Percentiles rank a stretch among this genome's conserved stretches.
These are phyloP conservation scores for Epithele typhae DNA, from an alignment of 768 basidiomycete genomes.

Conservation along the genomic window DNA sequence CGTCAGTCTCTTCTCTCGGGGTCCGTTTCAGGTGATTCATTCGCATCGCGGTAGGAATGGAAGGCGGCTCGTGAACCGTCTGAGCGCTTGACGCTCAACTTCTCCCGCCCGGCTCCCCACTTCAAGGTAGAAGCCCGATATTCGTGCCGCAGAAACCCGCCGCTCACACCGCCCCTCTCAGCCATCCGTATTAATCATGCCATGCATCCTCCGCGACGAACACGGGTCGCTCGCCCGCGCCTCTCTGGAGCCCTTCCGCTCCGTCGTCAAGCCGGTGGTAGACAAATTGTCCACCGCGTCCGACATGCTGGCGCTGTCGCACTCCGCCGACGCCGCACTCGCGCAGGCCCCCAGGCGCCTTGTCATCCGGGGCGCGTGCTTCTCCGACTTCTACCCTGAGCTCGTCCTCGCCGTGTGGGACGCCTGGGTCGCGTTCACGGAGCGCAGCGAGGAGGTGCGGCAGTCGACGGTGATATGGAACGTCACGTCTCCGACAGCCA, in stretches of 20 bases:
- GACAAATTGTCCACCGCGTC: slow-evolving; percentile 10
- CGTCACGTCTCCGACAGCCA: slow-evolving; percentile 10
- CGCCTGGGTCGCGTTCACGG: slow-evolving; percentile 17
- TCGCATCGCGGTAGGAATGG: no score
- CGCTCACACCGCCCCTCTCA: no score
- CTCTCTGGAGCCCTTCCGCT: slow-evolving; percentile 17
- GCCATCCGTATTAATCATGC: no score
- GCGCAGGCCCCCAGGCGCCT: no score
- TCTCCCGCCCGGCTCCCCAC: slow-evolving; percentile 15
- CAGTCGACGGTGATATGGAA: slow-evolving; percentile 14
- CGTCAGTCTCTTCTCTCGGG: no score
- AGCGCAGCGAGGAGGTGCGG: slow-evolving; percentile 9
- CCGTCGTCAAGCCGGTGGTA: slow-evolving; percentile 10
- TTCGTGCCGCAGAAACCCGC: no score
- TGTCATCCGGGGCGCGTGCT: no score
- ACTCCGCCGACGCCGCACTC: slow-evolving; percentile 17
- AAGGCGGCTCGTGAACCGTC: slow-evolving; percentile 5
- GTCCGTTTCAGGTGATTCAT: no score
- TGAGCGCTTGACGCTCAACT: slow-evolving; percentile 13
- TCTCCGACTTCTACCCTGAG: no score
- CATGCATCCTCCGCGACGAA: slow-evolving; percentile 11
- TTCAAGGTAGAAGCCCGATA: slow-evolving; percentile 10
- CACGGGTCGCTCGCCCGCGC: slow-evolving; percentile 10
- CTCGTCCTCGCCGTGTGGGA: no score
- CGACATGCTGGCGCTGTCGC: slow-evolving; percentile 12